Evolutionary conservation across 345 rosid species (phyloP).

Genomic region (Conringia planisiliqua): DNA sequence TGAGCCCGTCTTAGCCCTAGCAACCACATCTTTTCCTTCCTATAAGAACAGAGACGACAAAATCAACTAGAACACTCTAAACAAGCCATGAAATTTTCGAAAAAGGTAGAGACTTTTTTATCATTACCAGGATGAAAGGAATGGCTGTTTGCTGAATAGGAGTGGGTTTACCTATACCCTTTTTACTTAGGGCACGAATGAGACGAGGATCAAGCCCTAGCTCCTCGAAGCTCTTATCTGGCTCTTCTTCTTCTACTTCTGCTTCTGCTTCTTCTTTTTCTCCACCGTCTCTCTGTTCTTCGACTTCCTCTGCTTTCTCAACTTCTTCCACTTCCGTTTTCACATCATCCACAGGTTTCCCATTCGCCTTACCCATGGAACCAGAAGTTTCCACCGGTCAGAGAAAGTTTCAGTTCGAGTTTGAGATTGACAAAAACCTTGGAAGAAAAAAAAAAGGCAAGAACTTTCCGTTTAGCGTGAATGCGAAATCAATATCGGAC

Average conservation of each 20-base stretch:
- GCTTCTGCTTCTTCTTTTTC: conserved; percentile 22
- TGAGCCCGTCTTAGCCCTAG: conserved; percentile 81
- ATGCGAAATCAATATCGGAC: too few relatives aligned
- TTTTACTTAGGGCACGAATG: conserved; percentile 69
- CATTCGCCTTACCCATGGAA: conserved; percentile 16
- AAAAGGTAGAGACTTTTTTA: neutral
- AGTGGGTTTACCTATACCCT: conserved; percentile 65
- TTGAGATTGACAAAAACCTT: neutral
- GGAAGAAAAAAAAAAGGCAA: neutral
- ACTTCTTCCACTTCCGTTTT: neutral
- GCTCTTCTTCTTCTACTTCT: conserved; percentile 20
- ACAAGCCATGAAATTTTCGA: neutral
- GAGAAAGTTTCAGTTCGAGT: neutral
- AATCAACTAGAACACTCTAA: neutral
- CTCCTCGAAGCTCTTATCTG: conserved; percentile 67
- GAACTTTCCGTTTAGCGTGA: too few relatives aligned
- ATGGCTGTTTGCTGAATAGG: conserved; percentile 69
- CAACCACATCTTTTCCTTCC: conserved; percentile 95
- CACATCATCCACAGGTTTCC: conserved; percentile 20
- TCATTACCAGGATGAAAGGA: conserved; percentile 62
- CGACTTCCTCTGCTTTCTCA: conserved; percentile 3
- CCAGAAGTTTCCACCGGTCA: neutral
- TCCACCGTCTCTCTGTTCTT: conserved; percentile 21
- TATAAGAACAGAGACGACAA: neutral
- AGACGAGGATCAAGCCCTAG: conserved; percentile 76